phyloP scores from a whole-genome alignment of 805 yeast genomes.

The Osmozyma mogii region DNA sequence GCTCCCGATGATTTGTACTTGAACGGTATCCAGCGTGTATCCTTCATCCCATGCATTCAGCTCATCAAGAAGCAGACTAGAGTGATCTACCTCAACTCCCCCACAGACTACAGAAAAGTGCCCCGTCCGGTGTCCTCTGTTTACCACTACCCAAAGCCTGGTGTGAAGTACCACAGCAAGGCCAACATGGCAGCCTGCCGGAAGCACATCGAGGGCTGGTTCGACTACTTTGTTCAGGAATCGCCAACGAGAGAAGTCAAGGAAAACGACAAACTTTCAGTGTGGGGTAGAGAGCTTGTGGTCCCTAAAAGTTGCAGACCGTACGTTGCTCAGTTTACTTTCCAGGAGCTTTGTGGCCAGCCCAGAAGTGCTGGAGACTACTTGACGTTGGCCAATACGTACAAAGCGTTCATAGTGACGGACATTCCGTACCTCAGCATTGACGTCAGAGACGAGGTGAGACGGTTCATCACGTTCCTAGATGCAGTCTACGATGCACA shows the following conservation, averaged over 20 bases:
- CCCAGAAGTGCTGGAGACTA: conserved; percentile 95
- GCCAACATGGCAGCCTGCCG: conserved; percentile 44
- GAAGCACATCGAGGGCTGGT: conserved; percentile 72
- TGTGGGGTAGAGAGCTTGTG: conserved; percentile 82
- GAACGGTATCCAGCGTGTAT: conserved; percentile 88
- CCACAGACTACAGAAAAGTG: conserved; percentile 87
- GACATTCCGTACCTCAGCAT: conserved; percentile 85
- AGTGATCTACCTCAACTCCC: conserved; percentile 78
- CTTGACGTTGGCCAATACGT: conserved; percentile 68
- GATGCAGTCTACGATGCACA: conserved; percentile 95
- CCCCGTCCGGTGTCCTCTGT: conserved; percentile 78
- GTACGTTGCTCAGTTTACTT: conserved; percentile 82
- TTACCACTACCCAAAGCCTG: conserved; percentile 66
- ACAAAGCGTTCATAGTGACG: conserved; percentile 75
- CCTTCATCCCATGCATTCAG: conserved; percentile 88
- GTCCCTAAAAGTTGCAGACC: conserved; percentile 77
- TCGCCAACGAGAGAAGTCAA: conserved; percentile 24
- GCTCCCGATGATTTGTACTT: conserved; percentile 90
- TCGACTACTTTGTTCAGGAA: conserved; percentile 61
- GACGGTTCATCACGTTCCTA: conserved; percentile 88
- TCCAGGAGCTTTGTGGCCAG: conserved; percentile 76
- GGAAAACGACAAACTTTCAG: conserved; percentile 31
- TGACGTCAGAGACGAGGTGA: conserved; percentile 70
- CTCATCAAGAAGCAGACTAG: conserved; percentile 63
- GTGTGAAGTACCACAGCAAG: conserved; percentile 44